Conservation (phyloP, 2,329 filamentous ascomycete genomes). For the Cladophialophora chaetospira region DNA sequence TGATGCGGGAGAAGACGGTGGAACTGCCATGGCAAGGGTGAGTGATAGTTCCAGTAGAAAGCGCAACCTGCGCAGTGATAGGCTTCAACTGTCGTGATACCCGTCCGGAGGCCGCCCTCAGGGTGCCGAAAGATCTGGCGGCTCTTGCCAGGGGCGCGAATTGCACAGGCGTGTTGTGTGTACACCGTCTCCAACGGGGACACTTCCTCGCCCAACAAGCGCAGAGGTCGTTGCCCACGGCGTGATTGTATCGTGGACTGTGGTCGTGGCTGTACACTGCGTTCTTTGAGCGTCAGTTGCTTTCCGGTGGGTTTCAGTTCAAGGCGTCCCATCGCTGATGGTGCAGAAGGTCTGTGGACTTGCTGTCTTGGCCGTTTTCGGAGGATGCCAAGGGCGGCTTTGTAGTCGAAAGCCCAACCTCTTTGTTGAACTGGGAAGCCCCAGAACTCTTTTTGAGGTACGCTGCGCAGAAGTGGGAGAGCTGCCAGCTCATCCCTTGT, state of each 20-base stretch:
- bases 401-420: slow-evolving; percentile 9
- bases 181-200: slow-evolving; percentile 17
- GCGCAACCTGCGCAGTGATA: slow-evolving; percentile 21
- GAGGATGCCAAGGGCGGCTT: slow-evolving; percentile 2
- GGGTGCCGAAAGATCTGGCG: background rate
- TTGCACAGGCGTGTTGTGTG: slow-evolving; percentile 17
- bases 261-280: slow-evolving; percentile 9
- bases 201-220: slow-evolving; percentile 6
- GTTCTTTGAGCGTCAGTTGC: background rate
- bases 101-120: slow-evolving; percentile 3
- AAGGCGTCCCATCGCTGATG: background rate
- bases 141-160: slow-evolving; percentile 6
- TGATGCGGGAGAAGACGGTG: slow-evolving; percentile 18
- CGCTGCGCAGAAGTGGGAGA: slow-evolving; percentile 10
- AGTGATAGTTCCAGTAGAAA: slow-evolving; percentile 25
- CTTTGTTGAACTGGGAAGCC: background rate
- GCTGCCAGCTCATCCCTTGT: slow-evolving; percentile 1
- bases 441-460: slow-evolving; percentile 22
- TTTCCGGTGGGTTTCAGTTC: background rate
- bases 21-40: slow-evolving; percentile 17
- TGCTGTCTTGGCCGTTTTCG: background rate
- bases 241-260: slow-evolving; percentile 14
- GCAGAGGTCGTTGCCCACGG: slow-evolving; percentile 2
- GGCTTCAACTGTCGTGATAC: background rate
- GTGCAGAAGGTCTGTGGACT: background rate